Evolutionary conservation across 805 yeast genomes (phyloP).

Genomic region (Metschnikowia shivogae): DNA sequence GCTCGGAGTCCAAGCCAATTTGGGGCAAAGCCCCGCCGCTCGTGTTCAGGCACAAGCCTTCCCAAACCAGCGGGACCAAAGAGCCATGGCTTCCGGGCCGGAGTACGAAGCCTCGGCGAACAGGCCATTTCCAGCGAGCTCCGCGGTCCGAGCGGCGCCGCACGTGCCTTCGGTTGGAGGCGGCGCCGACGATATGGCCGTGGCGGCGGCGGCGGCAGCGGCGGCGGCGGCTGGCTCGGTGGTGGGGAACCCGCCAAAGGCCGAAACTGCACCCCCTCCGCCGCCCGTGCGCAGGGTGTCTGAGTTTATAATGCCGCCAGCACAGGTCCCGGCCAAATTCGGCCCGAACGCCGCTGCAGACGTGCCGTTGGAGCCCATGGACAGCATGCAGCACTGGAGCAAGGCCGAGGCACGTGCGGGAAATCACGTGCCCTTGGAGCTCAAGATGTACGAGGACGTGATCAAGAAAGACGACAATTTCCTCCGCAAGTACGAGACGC

Average conservation of each 20-base stretch:
- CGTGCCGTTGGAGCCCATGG: slow-evolving; percentile 23
- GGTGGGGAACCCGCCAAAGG: neutral
- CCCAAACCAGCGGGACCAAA: neutral
- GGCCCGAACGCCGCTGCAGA: slow-evolving; percentile 18
- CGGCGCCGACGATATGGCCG: slow-evolving; percentile 4
- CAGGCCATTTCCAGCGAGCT: neutral
- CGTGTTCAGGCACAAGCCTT: neutral
- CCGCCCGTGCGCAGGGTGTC: neutral
- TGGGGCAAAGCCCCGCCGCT: neutral
- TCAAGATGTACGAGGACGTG: slow-evolving; percentile 50
- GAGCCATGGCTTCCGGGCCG: neutral
- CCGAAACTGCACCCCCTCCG: neutral
- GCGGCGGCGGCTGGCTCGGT: slow-evolving; percentile 1
- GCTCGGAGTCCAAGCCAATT: neutral
- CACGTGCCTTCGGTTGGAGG: neutral
- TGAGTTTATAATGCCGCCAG: slow-evolving; percentile 5
- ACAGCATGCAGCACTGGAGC: slow-evolving; percentile 51
- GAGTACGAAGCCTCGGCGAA: neutral
- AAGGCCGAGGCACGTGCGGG: slow-evolving; percentile 39
- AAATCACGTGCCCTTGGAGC: slow-evolving; percentile 42
- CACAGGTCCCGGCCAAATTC: slow-evolving; percentile 14
- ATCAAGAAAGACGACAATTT: slow-evolving; percentile 28
- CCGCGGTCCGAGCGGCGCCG: neutral
- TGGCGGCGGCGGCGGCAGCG: slow-evolving; percentile 1
- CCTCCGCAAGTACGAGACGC: slow-evolving; percentile 27